These are phyloP conservation scores for Boehmeria nivea DNA, from an alignment of 306 rosid genomes.

Conservation along the genomic window DNA sequence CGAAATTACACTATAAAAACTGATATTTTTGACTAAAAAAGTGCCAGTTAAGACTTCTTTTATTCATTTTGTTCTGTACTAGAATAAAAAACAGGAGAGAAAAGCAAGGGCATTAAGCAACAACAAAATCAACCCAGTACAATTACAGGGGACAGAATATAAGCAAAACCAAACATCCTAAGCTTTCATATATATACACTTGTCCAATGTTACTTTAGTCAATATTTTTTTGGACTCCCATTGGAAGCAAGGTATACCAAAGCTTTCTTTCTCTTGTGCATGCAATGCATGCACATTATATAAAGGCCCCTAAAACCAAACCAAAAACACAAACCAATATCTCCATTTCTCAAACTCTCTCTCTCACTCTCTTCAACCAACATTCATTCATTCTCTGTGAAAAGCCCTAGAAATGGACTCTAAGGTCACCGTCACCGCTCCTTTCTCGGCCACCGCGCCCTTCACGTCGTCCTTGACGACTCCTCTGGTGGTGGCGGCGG, in stretches of 20 bases:
- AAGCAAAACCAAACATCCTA: not conserved
- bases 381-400: no score
- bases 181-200: not conserved
- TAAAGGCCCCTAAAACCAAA: not conserved
- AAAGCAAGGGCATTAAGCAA: not conserved
- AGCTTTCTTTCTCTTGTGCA: not conserved
- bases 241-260: slow-evolving; percentile 1
- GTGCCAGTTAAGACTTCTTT: no score
- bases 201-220: not conserved
- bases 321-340: not conserved
- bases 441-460: not conserved
- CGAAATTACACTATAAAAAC: no score
- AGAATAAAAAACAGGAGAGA: not conserved
- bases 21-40: no score
- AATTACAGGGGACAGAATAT: not conserved
- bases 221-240: not conserved
- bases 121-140: not conserved
- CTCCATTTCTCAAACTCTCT: not conserved
- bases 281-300: slow-evolving; percentile 13
- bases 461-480: not conserved
- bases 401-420: no score
- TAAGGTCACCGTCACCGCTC: not conserved
- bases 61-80: no score
- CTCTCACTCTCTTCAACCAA: not conserved
- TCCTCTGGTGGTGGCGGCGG: not conserved